Evolutionary conservation across 78 protist genomes (phyloP).

Genomic region (Dictyostelium firmibasis): DNA sequence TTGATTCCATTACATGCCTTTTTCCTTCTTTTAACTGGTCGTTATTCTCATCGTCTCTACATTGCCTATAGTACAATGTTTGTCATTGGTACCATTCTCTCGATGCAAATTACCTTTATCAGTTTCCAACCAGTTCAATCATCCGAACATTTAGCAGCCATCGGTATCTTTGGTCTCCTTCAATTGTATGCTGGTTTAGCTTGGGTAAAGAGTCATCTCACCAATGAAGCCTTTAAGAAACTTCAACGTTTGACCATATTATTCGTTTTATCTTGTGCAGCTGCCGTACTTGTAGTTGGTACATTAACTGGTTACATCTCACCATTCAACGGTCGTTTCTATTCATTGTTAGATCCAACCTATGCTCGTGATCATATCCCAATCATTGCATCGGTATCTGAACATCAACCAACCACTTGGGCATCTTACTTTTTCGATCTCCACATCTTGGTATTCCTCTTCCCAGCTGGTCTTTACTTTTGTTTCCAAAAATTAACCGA

Average conservation of each 20-base stretch:
- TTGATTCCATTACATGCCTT: constrained; percentile 96
- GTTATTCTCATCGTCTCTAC: constrained; percentile 90
- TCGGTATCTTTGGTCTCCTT: constrained; percentile 92
- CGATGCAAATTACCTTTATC: constrained; percentile 95
- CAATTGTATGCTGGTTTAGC: constrained; percentile 81
- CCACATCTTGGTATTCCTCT: constrained; percentile 90
- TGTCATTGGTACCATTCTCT: constrained; percentile 90
- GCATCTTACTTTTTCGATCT: constrained; percentile 97
- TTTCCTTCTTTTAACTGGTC: constrained; percentile 88
- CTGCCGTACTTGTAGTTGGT: constrained; percentile 72
- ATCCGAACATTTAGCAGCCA: constrained; percentile 97
- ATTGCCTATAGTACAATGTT: constrained; percentile 95
- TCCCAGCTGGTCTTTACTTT: constrained; percentile 96
- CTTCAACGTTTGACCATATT: constrained; percentile 51
- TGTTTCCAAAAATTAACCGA: constrained; percentile 93
- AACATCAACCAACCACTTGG: constrained; percentile 99
- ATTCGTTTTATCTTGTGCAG: constrained; percentile 44
- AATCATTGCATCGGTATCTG: constrained; percentile 98
- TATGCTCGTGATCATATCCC: constrained; percentile 98
- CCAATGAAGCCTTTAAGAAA: constrained; percentile 22
- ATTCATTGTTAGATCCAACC: constrained; percentile 95
- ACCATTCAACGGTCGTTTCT: constrained; percentile 97
- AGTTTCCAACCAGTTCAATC: constrained; percentile 95
- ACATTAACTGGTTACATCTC: constrained; percentile 85
- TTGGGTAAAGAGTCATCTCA: constrained; percentile 67